Evolutionary conservation across 306 rosid species (phyloP).

Genomic region (Trichosanthes cucumerina): DNA sequence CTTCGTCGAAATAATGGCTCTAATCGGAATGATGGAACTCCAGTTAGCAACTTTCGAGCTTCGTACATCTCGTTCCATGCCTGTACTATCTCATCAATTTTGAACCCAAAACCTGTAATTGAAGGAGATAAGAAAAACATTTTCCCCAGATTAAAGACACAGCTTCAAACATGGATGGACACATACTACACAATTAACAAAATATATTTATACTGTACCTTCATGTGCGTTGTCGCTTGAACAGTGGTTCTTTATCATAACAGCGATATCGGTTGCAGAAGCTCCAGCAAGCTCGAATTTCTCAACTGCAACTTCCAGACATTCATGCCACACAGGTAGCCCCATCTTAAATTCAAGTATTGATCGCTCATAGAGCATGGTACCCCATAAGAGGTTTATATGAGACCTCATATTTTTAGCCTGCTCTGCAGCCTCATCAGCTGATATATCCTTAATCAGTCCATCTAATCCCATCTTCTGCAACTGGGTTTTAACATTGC

Average conservation of each 20-base stretch:
- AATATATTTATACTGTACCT: constrained; percentile 26
- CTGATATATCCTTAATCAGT: constrained; percentile 30
- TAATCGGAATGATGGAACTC: constrained; percentile 70
- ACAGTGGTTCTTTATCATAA: constrained; percentile 71
- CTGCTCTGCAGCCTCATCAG: constrained; percentile 44
- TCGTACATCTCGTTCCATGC: constrained; percentile 88
- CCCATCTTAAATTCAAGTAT: constrained; percentile 62
- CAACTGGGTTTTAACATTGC: constrained; percentile 23
- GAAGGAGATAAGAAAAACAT: constrained; percentile 6
- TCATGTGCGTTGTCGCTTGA: constrained; percentile 49
- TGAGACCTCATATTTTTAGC: constrained; percentile 61
- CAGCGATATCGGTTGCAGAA: constrained; percentile 70
- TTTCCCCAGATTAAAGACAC: not conserved
- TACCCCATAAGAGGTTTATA: constrained; percentile 77
- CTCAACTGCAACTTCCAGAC: constrained; percentile 60
- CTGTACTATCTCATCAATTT: constrained; percentile 71
- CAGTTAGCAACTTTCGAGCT: constrained; percentile 63
- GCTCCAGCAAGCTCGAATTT: constrained; percentile 84
- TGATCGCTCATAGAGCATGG: constrained; percentile 81
- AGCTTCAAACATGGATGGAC: not conserved
- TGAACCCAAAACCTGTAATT: constrained; percentile 57
- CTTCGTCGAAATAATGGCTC: constrained; percentile 72
- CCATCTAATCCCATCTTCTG: constrained; percentile 42
- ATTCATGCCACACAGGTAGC: constrained; percentile 65
- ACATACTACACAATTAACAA: not conserved